Base-by-base conservation (phyloP, 805 yeast genomes). In the Metschnikowia cerradonensis region DNA sequence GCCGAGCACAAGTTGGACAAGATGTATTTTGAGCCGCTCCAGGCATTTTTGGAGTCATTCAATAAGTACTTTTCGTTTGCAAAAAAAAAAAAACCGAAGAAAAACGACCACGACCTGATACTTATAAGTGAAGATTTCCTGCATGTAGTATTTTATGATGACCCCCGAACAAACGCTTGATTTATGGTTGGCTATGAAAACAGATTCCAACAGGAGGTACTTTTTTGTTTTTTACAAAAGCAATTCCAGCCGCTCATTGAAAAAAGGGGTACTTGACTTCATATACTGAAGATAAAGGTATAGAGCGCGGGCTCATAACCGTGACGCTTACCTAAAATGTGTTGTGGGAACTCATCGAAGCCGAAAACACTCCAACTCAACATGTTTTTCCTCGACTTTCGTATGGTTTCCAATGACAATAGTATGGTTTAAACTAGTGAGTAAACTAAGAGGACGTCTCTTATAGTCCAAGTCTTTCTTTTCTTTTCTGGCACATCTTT, bases 241-340 rank as follows among this genome's bases (percentile, higher is more conserved):
- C 71, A 75, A 15, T 70, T 86, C 36, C 64, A 71, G 45, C 75
- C 78, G 4, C 72, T 85, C 35, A 70, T 77, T 14, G 73, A 73
- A 15, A 66, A 68, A 22, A 17, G 75, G 75, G 71, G 2, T 86
- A 77, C 60, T 62, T 87, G 38, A 74, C 86, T 1, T 70, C 73
- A 48, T 81, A 68, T 58, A 76, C 82, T 56, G 56, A 67, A 13
- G 54, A 57, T 2, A 54, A 67, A 2, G 61, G 68, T 0, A 61
- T 75, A 50, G 63, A 64, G 2, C 65, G 71, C 44, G 84, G 84
- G 1, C 89, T 90, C 4, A 50, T 87, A 8, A 78, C 87, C 0
- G 70, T 86, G 4, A 75, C 86, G 6, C 74, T 84, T 31, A 86
- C 90, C 0, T 92, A 94, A 1, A 76, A 82, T 57, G 72, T 79